A percentile compares a stretch with the other conserved stretches of the same genome.
phyloP scores from a whole-genome alignment of 2,329 filamentous ascomycete genomes.

The Colletotrichum plurivorum region DNA sequence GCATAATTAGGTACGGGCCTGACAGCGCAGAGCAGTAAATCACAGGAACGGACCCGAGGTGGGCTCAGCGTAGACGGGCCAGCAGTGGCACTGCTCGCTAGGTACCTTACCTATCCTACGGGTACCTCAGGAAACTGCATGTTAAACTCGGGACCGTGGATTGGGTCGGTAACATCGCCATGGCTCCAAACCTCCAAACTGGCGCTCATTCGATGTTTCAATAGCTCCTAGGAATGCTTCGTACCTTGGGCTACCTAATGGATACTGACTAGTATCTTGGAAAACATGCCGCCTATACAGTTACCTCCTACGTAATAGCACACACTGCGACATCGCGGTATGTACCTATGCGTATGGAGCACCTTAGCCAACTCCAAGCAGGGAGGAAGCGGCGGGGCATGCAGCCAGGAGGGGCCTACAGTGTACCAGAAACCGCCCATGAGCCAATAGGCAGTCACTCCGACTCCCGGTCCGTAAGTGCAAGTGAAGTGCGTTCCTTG shows the following conservation, averaged over 20 bases:
- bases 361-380: background rate
- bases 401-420: background rate
- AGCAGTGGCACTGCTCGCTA: background rate
- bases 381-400: background rate
- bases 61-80: conserved; percentile 16
- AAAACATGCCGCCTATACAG: too few relatives aligned
- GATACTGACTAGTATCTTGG: too few relatives aligned
- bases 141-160: conserved; percentile 30
- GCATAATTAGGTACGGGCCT: too few relatives aligned
- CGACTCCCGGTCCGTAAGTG: conserved; percentile 17
- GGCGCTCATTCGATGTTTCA: background rate
- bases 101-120: conserved; percentile 19
- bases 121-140: conserved; percentile 6
- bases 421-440: background rate
- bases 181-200: background rate
- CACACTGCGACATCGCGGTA: too few relatives aligned
- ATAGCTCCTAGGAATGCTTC: conserved; percentile 5
- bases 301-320: too few relatives aligned
- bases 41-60: too few relatives aligned
- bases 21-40: too few relatives aligned
- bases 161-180: conserved; percentile 34
- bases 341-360: too few relatives aligned
- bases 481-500: too few relatives aligned
- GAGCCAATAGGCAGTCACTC: conserved; percentile 29
- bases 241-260: too few relatives aligned